Evolutionary conservation across 2,329 filamentous ascomycete species (phyloP), one percentile per base, ranked within the genome.

Genomic region (Aspergillus versicolor): DNA sequence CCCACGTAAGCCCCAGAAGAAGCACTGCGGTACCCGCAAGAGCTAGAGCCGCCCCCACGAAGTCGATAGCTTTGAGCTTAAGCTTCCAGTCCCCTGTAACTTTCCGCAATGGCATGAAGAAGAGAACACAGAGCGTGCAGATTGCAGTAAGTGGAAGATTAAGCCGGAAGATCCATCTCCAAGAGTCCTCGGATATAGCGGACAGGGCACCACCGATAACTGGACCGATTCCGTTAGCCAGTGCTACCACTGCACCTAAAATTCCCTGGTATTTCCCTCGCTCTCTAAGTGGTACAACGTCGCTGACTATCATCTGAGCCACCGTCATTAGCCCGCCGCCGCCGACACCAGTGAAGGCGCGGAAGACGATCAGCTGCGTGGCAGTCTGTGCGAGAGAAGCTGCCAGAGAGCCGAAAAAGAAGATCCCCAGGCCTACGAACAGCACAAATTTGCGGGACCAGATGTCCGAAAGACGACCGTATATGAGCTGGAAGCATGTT

Each of bases 401-500:
- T 1, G 84, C 75, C 24, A 88, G 71, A 56, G 85, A 84, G 1
- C 81, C 83, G 6, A 87, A 44, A 13, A 79, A 77, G 46, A 88
- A 75, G 15, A 86, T 73, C 0, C 71, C 75, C 1, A 86, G 72
- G 1, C 82, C 81, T 1, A 76, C 74, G 13, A 88, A 71, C 22
- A 84, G 81, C 7, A 88, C 75, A 2, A 78, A 71, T 64, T 87
- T 87, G 15, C 85, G 78, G 15, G 83, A 84, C 58, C 85, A 80
- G 8, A 87, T 81, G 65, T 87, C 84, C 0, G 83, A 85, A 7
- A 86, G 67, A 0, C 84, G 78, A 21, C 85, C 85, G 67, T 88
- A 87, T 3, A 88, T 75, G 49, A 87, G 81, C 66, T 87, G 84
- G 64, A 87, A 88, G 12, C 81, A 81, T 0, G 85, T 87, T 9